A percentile compares a stretch with the other conserved stretches of the same genome.
phyloP scores from a whole-genome alignment of 2,329 filamentous ascomycete genomes.

The Aspergillus aculeatus region DNA sequence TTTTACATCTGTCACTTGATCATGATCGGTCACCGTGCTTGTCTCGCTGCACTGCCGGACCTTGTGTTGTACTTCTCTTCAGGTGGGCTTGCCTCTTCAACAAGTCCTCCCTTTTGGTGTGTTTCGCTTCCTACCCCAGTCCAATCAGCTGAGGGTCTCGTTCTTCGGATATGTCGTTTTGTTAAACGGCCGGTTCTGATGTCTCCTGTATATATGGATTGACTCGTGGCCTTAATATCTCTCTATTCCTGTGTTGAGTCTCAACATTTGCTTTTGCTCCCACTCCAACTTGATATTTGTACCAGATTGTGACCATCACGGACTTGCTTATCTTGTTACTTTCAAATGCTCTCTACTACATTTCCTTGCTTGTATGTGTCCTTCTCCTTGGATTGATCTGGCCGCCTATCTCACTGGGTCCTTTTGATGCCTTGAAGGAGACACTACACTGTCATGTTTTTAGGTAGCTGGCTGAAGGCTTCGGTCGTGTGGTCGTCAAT shows the following conservation, averaged over 20 bases:
- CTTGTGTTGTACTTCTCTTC: conserved; percentile 7
- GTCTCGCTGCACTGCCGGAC: conserved; percentile 1
- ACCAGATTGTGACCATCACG: conserved; percentile 9
- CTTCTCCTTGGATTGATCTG: neutral
- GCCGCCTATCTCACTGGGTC: neutral
- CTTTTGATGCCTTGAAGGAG: neutral
- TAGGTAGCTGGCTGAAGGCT: neutral
- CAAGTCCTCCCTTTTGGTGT: conserved; percentile 8
- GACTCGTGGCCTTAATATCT: conserved; percentile 48
- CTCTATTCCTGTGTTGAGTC: conserved; percentile 11
- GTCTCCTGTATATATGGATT: conserved; percentile 48
- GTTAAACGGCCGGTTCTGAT: conserved; percentile 49
- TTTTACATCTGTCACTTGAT: conserved; percentile 5
- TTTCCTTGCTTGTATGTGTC: neutral
- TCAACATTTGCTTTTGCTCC: neutral
- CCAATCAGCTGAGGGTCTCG: neutral
- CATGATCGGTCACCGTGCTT: neutral
- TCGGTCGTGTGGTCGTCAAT: neutral
- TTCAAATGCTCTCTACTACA: neutral
- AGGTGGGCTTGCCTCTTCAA: neutral
- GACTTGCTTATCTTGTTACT: neutral
- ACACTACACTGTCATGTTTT: neutral
- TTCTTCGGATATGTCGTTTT: neutral
- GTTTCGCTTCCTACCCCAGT: conserved; percentile 10
- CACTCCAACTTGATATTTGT: conserved; percentile 3